Evolutionary conservation across 2,329 filamentous ascomycete species (phyloP), one percentile per base, ranked within the genome.

Genomic region (Aspergillus texensis): DNA sequence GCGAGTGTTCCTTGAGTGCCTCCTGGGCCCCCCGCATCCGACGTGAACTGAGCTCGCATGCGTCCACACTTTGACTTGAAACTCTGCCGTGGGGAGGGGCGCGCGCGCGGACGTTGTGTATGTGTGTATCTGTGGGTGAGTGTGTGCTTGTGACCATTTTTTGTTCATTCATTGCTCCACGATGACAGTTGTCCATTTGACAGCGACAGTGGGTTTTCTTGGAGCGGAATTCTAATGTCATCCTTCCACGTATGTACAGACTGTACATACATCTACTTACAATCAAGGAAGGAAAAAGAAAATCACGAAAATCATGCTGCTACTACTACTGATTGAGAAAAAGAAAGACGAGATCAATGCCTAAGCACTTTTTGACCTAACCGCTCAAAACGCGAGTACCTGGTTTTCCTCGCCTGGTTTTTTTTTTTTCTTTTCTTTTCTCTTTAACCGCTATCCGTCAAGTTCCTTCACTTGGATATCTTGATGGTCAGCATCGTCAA

Each of bases 141-240:
- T 16, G 52, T 16, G 52, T 24, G 52, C 52, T 55, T 55, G 52
- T 55, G 52, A 55, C 52, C 52, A 26, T 39, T 10, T 21, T 26
- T 21, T 36, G n/a, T 36, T 41, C 21, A 55, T 55, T 55, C 34
- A 36, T n/a, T n/a, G 16, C 10, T 53, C 30, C 16, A 30, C 16
- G 30, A 30, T 55, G 52, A 55, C 52, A 55, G 52, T 55, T 55
- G 52, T 55, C 21, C 52, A 34, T 52, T 55, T 55, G 52, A 39
- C 52, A 55, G 46, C 11, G 10, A 24, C 26, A n/a, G 24, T 9
- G 16, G 16, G 24, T 16, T 28, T 28, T 55, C 6, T 26, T 14
- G 52, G 39, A 24, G 32, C 12, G 52, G 12, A 26, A 54, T 54
- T 32, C 6, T 55, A 39, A 21, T 14, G n/a, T 26, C 34, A 55